Evolutionary conservation across 352 stramenopile genomes (phyloP).

Genomic region (Phytophthora megakarya): DNA sequence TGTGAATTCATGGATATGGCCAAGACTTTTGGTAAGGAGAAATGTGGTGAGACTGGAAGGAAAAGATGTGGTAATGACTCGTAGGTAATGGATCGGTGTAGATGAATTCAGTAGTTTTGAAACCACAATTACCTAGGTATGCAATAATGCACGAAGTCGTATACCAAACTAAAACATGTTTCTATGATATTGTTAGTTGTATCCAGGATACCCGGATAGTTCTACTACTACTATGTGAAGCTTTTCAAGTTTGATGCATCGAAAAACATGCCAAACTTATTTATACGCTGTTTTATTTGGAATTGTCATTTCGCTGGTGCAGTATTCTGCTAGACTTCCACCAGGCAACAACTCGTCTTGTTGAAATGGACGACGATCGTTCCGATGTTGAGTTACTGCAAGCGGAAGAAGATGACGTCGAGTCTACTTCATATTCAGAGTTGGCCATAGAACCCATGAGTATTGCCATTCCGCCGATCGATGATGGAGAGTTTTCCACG

Average conservation of each 20-base stretch:
- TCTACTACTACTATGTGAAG: too few species aligned
- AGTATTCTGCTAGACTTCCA: too few species aligned
- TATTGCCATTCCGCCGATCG: slow-evolving; percentile 22
- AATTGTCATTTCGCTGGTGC: not conserved
- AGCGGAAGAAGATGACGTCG: slow-evolving; percentile 14
- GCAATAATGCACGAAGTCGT: too few species aligned
- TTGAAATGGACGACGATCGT: slow-evolving; percentile 20
- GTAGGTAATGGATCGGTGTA: not conserved
- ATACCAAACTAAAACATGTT: too few species aligned
- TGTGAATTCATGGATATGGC: too few species aligned
- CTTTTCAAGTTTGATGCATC: too few species aligned
- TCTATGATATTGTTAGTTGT: too few species aligned
- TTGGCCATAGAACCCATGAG: slow-evolving; percentile 17
- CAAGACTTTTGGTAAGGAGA: too few species aligned
- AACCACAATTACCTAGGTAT: not conserved
- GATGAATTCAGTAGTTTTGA: not conserved
- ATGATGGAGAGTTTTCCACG: slow-evolving; percentile 12
- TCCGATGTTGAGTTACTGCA: slow-evolving; percentile 17
- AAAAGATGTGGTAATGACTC: too few species aligned
- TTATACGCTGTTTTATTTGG: slow-evolving; percentile 22
- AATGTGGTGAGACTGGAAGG: too few species aligned
- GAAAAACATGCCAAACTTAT: too few species aligned
- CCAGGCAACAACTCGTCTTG: not conserved
- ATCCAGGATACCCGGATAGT: too few species aligned
- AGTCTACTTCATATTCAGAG: slow-evolving; percentile 8